Conservation (phyloP, 2,329 filamentous ascomycete genomes). For the Colletotrichum acutatum region DNA sequence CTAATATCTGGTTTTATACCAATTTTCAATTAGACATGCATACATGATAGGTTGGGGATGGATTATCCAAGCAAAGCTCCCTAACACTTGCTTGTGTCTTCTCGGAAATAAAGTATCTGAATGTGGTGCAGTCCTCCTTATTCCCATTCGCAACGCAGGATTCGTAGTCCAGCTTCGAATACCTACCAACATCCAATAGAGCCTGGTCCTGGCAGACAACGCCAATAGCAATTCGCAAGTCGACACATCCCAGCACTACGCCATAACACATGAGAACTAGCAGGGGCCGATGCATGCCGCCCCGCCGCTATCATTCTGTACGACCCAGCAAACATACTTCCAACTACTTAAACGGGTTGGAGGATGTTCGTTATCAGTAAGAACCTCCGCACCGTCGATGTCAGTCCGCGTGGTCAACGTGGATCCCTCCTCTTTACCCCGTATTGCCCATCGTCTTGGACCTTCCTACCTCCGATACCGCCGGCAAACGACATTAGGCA, state of each 20-base stretch:
- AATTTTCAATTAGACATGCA: neutral
- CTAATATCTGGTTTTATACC: neutral
- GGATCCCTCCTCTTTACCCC: neutral
- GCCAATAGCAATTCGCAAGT: neutral
- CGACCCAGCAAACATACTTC: neutral
- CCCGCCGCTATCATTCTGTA: neutral
- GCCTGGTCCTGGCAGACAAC: neutral
- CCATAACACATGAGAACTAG: neutral
- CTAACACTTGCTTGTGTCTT: neutral
- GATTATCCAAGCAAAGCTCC: neutral
- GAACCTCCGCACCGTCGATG: neutral
- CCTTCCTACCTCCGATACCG: neutral
- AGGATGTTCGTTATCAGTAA: neutral
- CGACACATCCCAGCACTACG: neutral
- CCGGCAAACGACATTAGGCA: neutral
- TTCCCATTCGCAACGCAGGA: neutral
- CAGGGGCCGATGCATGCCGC: neutral
- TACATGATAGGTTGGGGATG: neutral
- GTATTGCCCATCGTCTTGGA: neutral
- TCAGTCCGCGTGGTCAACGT: neutral
- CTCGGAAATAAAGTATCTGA: neutral
- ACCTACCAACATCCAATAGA: neutral
- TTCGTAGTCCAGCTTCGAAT: neutral
- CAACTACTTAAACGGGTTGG: neutral
- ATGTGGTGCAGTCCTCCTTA: neutral